Percentiles rank a stretch among this genome's conserved stretches.
These are phyloP conservation scores for Ophiosphaerella narmari DNA, from an alignment of 2,329 filamentous ascomycete genomes.

Conservation along the genomic window DNA sequence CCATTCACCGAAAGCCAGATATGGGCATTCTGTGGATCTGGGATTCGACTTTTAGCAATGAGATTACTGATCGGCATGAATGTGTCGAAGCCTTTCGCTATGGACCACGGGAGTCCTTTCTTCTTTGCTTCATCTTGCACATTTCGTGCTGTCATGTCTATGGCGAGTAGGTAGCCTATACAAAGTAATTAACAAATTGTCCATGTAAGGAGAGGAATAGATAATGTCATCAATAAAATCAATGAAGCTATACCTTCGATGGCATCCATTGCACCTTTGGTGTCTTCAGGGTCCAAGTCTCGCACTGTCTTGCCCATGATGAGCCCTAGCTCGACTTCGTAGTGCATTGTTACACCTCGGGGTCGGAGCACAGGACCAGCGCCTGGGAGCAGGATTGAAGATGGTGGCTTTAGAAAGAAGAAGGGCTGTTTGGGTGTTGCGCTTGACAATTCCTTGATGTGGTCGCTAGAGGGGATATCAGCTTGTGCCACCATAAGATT, in stretches of 20 bases:
- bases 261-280: constrained; percentile 75
- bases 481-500: background rate
- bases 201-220: background rate
- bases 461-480: constrained; percentile 64
- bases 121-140: constrained; percentile 96
- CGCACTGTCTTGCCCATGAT: constrained; percentile 81
- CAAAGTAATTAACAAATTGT: background rate
- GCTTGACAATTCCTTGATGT: constrained; percentile 90
- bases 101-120: constrained; percentile 94
- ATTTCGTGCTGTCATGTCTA: constrained; percentile 97
- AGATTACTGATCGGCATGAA: constrained; percentile 86
- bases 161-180: constrained; percentile 81
- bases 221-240: background rate
- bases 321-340: constrained; percentile 91
- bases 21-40: constrained; percentile 86
- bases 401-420: constrained; percentile 96
- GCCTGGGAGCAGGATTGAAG: constrained; percentile 79
- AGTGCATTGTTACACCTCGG: constrained; percentile 83
- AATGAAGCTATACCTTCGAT: constrained; percentile 67
- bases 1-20: constrained; percentile 85
- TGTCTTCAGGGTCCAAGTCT: constrained; percentile 76
- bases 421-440: constrained; percentile 90
- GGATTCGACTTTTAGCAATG: constrained; percentile 78
- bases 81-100: constrained; percentile 97
- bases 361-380: constrained; percentile 82